These are phyloP conservation scores for Metschnikowia corniflorae DNA, from an alignment of 805 yeast species.

Conservation along the genomic window DNA sequence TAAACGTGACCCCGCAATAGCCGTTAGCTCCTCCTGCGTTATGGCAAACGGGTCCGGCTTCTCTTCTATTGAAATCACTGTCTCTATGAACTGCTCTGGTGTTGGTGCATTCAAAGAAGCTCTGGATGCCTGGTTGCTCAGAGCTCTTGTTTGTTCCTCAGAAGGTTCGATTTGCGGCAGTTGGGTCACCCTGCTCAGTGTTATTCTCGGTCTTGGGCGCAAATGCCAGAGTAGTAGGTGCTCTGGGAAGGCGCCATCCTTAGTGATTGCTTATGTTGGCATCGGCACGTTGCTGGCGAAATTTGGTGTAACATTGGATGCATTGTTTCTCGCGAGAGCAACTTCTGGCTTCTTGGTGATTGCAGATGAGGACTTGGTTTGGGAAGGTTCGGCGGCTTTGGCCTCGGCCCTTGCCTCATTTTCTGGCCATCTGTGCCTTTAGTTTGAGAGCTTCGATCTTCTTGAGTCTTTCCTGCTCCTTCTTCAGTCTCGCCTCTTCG, in stretches of 20 bases:
- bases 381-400: not conserved
- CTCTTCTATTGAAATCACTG: no score
- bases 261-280: not conserved
- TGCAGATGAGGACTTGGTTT: not conserved
- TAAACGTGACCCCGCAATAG: no score
- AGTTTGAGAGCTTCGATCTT: constrained; percentile 30
- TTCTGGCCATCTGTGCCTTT: constrained; percentile 11
- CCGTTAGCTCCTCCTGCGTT: no score
- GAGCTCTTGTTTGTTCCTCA: no score
- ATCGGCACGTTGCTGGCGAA: not conserved
- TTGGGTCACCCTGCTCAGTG: not conserved
- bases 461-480: constrained; percentile 49
- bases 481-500: constrained; percentile 36
- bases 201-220: not conserved
- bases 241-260: not conserved
- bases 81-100: no score
- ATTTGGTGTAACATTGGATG: not conserved
- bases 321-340: not conserved
- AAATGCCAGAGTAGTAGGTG: not conserved
- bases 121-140: no score
- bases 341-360: not conserved
- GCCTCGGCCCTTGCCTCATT: not conserved
- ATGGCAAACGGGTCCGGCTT: no score
- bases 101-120: no score
- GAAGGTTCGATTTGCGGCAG: no score